Conservation (phyloP, 2,329 filamentous ascomycete species). For the Pseudonectria foliicola region DNA sequence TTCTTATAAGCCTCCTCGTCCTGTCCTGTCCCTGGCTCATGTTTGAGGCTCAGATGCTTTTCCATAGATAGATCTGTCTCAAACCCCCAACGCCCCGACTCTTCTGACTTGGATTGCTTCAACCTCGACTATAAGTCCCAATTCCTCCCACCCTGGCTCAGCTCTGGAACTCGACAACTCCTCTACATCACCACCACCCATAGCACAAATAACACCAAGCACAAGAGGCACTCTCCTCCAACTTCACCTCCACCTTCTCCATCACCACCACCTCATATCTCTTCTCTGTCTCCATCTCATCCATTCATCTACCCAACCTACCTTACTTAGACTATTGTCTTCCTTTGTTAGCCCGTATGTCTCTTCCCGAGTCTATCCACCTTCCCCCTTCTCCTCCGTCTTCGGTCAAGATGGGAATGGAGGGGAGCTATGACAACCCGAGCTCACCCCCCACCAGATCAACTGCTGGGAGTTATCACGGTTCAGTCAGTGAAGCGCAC, state of each 20-base stretch:
- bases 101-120: slow-evolving; percentile 15
- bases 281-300: slow-evolving; percentile 14
- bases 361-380: slow-evolving; percentile 22
- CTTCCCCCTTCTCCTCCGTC: slow-evolving; percentile 22
- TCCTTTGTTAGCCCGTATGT: slow-evolving; percentile 20
- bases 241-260: slow-evolving; percentile 5
- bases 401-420: slow-evolving; percentile 23
- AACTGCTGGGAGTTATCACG: slow-evolving; percentile 13
- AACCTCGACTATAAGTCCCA: slow-evolving; percentile 15
- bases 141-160: background rate
- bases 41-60: slow-evolving; percentile 23
- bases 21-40: slow-evolving; percentile 21
- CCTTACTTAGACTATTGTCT: slow-evolving; percentile 7
- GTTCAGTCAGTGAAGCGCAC: slow-evolving; percentile 13
- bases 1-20: slow-evolving; percentile 26
- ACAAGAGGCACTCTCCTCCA: no score
- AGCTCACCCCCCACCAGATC: slow-evolving; percentile 22
- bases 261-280: slow-evolving; percentile 13
- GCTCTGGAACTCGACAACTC: background rate
- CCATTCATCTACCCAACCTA: slow-evolving; percentile 11
- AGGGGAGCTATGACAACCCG: slow-evolving; percentile 20
- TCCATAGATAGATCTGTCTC: slow-evolving; percentile 24
- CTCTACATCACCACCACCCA: no score
- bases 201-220: no score
- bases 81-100: slow-evolving; percentile 16